phyloP scores from a whole-genome alignment of 2,329 filamentous ascomycete species.

The Ceratocystis variospora region DNA sequence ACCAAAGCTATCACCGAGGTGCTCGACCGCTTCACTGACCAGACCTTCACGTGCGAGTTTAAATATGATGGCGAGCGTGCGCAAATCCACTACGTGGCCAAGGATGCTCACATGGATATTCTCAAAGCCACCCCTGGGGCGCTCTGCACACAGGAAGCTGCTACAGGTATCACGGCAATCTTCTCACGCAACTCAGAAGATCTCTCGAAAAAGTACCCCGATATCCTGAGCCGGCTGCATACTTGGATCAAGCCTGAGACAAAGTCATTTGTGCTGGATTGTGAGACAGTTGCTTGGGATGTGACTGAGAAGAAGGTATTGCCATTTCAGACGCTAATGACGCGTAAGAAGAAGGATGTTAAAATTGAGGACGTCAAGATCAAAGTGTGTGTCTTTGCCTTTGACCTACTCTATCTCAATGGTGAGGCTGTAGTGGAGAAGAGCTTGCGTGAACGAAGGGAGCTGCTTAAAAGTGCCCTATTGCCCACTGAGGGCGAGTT shows the following conservation, averaged over 20 bases:
- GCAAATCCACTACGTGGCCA: constrained; percentile 95
- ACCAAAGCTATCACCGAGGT: constrained; percentile 98
- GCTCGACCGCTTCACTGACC: constrained; percentile 86
- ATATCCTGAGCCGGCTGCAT: constrained; percentile 76
- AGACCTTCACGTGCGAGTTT: constrained; percentile 95
- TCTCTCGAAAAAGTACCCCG: constrained; percentile 91
- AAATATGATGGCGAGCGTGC: constrained; percentile 97
- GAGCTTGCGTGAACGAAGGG: constrained; percentile 67
- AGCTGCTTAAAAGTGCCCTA: constrained; percentile 61
- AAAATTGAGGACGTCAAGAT: constrained; percentile 91
- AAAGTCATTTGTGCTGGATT: constrained; percentile 94
- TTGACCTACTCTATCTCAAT: constrained; percentile 87
- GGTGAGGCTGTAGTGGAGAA: constrained; percentile 82
- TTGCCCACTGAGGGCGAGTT: constrained; percentile 76
- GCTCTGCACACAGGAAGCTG: constrained; percentile 48
- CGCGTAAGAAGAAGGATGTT: constrained; percentile 91
- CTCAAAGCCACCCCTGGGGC: constrained; percentile 45
- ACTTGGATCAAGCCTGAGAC: constrained; percentile 83
- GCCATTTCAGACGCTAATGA: constrained; percentile 97
- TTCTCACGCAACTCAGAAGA: constrained; percentile 98
- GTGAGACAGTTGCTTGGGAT: constrained; percentile 96
- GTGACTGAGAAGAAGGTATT: constrained; percentile 87
- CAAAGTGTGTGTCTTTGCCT: constrained; percentile 94
- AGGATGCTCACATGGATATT: constrained; percentile 58
- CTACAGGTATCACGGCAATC: constrained; percentile 64